These are phyloP conservation scores for Crepidotus variabilis DNA, from an alignment of 768 basidiomycete species.

Conservation along the genomic window DNA sequence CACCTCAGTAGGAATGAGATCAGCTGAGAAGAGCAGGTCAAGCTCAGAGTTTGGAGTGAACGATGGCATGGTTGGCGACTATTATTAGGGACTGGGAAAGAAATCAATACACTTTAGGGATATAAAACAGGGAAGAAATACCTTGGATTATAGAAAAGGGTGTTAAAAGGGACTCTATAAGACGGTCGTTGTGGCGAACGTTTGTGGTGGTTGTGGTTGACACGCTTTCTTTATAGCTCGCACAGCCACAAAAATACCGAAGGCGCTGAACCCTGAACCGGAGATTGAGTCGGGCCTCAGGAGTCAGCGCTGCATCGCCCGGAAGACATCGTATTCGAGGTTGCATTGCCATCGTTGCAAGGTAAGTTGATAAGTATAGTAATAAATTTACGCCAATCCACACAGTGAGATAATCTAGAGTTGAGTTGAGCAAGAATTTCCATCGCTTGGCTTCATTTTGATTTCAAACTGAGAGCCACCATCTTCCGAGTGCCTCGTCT, in stretches of 20 bases:
- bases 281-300: no score
- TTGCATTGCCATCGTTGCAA: no score
- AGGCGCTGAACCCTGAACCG: background rate
- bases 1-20: constrained; percentile 67
- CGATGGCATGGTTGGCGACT: constrained; percentile 12
- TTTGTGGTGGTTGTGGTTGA: background rate
- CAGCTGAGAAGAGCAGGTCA: constrained; percentile 74
- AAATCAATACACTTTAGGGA: background rate
- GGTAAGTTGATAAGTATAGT: no score
- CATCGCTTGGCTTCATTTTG: no score
- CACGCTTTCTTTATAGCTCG: background rate
- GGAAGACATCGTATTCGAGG: no score
- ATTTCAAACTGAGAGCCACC: no score
- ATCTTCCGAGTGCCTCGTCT: no score
- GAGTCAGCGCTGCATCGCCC: no score
- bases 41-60: constrained; percentile 63
- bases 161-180: background rate
- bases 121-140: no score
- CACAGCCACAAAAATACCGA: background rate
- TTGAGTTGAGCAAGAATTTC: no score
- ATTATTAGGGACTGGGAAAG: background rate
- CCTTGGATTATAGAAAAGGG: background rate
- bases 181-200: background rate
- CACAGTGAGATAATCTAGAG: no score
- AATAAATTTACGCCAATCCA: no score